Evolutionary conservation across 2,329 filamentous ascomycete genomes (phyloP).

Genomic region (Aureobasidium sp.): DNA sequence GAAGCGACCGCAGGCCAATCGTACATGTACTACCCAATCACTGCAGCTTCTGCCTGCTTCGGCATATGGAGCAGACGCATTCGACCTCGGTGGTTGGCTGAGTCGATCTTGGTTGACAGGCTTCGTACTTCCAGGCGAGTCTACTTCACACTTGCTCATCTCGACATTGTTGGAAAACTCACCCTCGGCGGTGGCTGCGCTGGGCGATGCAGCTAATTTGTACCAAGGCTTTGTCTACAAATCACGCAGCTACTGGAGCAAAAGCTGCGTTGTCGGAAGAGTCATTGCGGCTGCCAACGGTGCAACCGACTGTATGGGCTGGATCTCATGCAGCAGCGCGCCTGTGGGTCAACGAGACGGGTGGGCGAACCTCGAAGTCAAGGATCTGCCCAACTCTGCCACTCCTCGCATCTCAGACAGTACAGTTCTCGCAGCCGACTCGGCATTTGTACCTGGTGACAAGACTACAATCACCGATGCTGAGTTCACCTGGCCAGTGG

Average conservation of each 20-base stretch:
- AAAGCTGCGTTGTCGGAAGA: constrained; percentile 44
- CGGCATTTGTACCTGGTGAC: constrained; percentile 26
- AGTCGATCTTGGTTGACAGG: constrained; percentile 48
- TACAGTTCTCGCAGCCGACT: constrained; percentile 26
- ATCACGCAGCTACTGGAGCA: constrained; percentile 48
- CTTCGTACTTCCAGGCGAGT: constrained; percentile 45
- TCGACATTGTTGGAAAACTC: constrained; percentile 49
- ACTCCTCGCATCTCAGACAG: neutral
- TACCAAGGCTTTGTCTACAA: constrained; percentile 47
- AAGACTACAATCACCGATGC: constrained; percentile 17
- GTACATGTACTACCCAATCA: constrained; percentile 7
- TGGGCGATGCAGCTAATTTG: constrained; percentile 44
- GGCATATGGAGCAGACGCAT: constrained; percentile 3
- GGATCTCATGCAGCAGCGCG: constrained; percentile 35
- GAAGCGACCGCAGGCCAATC: constrained; percentile 9
- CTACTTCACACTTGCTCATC: constrained; percentile 46
- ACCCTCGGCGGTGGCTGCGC: constrained; percentile 34
- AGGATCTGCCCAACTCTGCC: constrained; percentile 20
- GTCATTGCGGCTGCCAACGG: constrained; percentile 40
- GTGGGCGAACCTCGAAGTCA: constrained; percentile 42
- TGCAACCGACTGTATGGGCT: constrained; percentile 46
- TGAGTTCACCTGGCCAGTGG: constrained; percentile 29
- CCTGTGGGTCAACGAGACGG: constrained; percentile 34
- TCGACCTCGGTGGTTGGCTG: constrained; percentile 43
- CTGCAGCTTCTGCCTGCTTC: constrained; percentile 11